Evolutionary conservation across 345 rosid species (phyloP).

Genomic region (Lepidium africanum): DNA sequence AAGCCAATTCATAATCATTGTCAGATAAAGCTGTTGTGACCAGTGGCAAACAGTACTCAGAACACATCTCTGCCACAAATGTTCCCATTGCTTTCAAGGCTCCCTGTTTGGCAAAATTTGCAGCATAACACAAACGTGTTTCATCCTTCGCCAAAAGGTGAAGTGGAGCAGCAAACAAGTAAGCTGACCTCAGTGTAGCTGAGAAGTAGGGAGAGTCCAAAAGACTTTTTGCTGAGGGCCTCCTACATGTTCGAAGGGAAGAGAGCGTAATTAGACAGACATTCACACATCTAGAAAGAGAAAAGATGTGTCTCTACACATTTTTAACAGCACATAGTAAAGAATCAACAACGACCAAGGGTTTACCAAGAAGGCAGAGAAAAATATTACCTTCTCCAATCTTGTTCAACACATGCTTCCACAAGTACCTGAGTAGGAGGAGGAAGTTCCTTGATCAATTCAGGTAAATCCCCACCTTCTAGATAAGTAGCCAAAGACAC

Average conservation of each 20-base stretch:
- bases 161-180: conserved; percentile 79
- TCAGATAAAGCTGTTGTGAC: conserved; percentile 49
- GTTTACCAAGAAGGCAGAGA: background rate
- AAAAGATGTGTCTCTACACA: background rate
- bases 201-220: conserved; percentile 87
- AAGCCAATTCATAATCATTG: conserved; percentile 77
- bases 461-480: conserved; percentile 49
- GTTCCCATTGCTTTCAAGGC: conserved; percentile 79
- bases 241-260: conserved; percentile 42
- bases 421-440: conserved; percentile 56
- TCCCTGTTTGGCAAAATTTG: conserved; percentile 82
- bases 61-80: conserved; percentile 80
- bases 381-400: conserved; percentile 56
- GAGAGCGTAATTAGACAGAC: conserved; percentile 8
- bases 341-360: background rate
- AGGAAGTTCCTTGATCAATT: conserved; percentile 60
- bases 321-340: conserved; percentile 7
- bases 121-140: conserved; percentile 66
- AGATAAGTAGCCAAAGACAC: conserved; percentile 48
- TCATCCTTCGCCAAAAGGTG: conserved; percentile 63
- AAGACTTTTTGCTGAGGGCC: conserved; percentile 74
- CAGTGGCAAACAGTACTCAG: conserved; percentile 68
- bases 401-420: conserved; percentile 70
- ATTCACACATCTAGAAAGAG: background rate
- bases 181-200: conserved; percentile 65